Conservation (phyloP, 495 filamentous ascomycete species). For the Bacidia gigantensis region DNA sequence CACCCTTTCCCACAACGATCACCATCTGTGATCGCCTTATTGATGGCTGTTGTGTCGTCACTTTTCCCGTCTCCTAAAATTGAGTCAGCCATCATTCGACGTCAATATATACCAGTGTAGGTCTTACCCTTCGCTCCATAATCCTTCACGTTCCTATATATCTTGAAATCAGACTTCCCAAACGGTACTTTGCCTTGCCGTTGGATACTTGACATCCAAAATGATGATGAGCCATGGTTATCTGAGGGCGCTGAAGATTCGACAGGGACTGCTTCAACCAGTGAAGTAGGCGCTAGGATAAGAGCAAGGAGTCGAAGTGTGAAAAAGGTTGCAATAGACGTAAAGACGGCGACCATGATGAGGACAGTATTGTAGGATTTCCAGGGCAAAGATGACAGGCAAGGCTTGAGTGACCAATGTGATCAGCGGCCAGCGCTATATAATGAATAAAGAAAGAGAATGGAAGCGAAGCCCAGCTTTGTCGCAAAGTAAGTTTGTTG, state of each 20-base stretch:
- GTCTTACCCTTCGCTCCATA: constrained; percentile 53
- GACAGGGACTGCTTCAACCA: constrained; percentile 31
- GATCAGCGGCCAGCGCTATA: constrained; percentile 19
- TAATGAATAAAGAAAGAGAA: constrained; percentile 1
- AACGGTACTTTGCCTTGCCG: constrained; percentile 59
- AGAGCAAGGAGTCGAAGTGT: constrained; percentile 25
- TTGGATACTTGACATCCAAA: constrained; percentile 63
- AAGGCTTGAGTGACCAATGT: constrained; percentile 10
- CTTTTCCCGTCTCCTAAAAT: constrained; percentile 46
- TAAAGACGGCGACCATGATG: constrained; percentile 16
- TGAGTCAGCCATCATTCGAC: constrained; percentile 15
- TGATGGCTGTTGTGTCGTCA: constrained; percentile 85
- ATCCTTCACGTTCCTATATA: constrained; percentile 82
- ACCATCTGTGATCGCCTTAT: constrained; percentile 63
- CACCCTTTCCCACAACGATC: constrained; percentile 65
- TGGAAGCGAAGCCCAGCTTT: neutral
- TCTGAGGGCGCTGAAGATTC: constrained; percentile 11
- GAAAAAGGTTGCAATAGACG: constrained; percentile 14
- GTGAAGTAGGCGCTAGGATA: constrained; percentile 25
- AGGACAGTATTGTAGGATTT: constrained; percentile 1
- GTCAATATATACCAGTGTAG: constrained; percentile 2
- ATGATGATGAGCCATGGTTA: constrained; percentile 27
- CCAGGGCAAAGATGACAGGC: too few relatives aligned
- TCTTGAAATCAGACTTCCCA: constrained; percentile 46
- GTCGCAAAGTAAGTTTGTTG: neutral